Base-by-base conservation (phyloP, 306 rosid genomes). In the Astragalus membranaceus region DNA sequence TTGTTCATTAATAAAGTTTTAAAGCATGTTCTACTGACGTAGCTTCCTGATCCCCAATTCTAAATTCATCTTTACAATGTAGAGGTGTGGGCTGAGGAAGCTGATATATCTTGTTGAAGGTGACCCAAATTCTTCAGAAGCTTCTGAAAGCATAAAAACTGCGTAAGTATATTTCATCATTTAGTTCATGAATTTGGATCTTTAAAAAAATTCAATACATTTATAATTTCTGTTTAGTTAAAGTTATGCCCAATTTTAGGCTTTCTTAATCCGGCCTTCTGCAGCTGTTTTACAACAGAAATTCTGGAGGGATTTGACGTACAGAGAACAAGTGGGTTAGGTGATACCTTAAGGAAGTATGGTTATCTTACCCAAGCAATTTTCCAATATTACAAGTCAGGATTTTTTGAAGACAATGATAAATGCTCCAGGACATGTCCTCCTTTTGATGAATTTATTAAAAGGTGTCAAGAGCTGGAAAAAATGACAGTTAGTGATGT, bases 51-150 rank as follows among this genome's bases (percentile, higher is more conserved):
- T 3, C 39, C 63, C 57, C 10, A 23, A 55, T 55, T 56, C 33
- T 47, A 7, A 58, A 50, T 80, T 60, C 14, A 71, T 36, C 75
- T 83, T 78, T 67, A 29, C 53, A 53, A 76, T 77, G 77, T 49
- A 90, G 98, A 88, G 98, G 80, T 94, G 96, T 74, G 98, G 98
- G 60, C 82, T 94, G 57, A 89, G 85, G 81, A 94, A 85, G 82
- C 81, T 90, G 85, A 88, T 94, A 79, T 94, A 94, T 88, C 89
- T 94, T 6, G 97, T 94, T 76, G 97, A 94, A 83, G 98, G 98
- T 64, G 98, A 93, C 70, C 94, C 96, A 71, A 90, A 93, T 87
- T 64, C 92, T 75, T 88, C 94, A 33, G 97, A 93, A 85, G 97
- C 92, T 46, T 88, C 97, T 6, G 98, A 93, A 72, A 90, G 97